Base-by-base conservation (phyloP, 2,329 filamentous ascomycete genomes). In the Zymoseptoria ardabiliae region DNA sequence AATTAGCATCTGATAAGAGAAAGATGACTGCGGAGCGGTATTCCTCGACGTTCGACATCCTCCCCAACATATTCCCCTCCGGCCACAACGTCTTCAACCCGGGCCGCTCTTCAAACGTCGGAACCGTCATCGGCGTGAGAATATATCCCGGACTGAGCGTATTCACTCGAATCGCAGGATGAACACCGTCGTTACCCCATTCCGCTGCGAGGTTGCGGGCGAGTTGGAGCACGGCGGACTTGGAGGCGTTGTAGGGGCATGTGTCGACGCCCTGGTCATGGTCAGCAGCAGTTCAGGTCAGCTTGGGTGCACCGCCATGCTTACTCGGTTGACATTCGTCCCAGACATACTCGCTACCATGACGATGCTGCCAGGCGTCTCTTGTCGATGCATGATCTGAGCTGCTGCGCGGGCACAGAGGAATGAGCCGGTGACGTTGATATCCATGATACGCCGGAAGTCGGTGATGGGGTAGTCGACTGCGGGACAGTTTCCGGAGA, bases 401-500 rank as follows among this genome's bases (percentile, higher is more conserved):
- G 84, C 84, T 11, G 80, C 81, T n/a, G 82, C 84, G 72, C 85
- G 82, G 6, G 82, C 77, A 7, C 83, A 84, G 82, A 86, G 85
- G 70, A 86, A 82, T 5, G 82, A 81, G 9, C 83, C 83, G 0
- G 82, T 85, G 54, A 85, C 77, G 57, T 71, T 71, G n/a, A 70
- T 67, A 65, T 83, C 81, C 62, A 86, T 81, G 82, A 86, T 86
- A 58, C 76, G 79, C 66, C 85, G 85, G 57, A 81, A 78, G 65
- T 86, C 83, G 69, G 84, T 80, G 56, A 80, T 77, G 2, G 79
- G 78, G 72, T 96, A 95, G 54, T 96, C 90, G 57, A 96, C 78
- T 1, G 92, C 91, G 0, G 89, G 76, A 0, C 85, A 91, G 76
- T 95, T 90, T 74, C 95, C 88, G 75, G 96, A 90, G 68, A 91